Conservation (phyloP, 2,329 filamentous ascomycete genomes). For the Stachybotrys echinatus region DNA sequence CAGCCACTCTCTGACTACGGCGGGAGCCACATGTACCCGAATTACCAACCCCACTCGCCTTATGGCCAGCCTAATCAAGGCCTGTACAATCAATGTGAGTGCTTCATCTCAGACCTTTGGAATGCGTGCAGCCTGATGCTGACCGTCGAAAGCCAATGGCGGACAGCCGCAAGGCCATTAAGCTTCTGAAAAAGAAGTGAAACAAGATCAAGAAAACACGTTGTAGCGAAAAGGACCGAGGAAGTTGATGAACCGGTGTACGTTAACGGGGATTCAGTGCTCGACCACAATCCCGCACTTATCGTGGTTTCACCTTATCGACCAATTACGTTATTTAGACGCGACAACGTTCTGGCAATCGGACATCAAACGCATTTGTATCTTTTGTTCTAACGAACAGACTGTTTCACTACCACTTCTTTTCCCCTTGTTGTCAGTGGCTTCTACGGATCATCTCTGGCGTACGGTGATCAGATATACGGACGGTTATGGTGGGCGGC, state of each 20-base stretch:
- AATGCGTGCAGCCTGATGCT: constrained; percentile 2
- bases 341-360: neutral
- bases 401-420: neutral
- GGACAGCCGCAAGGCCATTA: constrained; percentile 28
- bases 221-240: constrained; percentile 11
- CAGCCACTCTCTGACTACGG: constrained; percentile 52
- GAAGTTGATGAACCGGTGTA: neutral
- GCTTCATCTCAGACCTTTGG: neutral
- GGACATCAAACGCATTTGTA: neutral
- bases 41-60: constrained; percentile 53
- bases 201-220: neutral
- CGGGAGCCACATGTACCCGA: constrained; percentile 48
- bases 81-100: constrained; percentile 56
- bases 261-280: neutral
- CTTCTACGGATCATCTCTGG: neutral
- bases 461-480: neutral
- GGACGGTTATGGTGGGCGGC: neutral
- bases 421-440: neutral
- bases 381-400: neutral
- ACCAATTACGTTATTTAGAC: neutral
- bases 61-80: constrained; percentile 52
- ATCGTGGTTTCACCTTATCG: neutral
- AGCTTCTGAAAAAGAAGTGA: constrained; percentile 1
- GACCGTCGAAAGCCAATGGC: constrained; percentile 23
- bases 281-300: neutral